A percentile compares a stretch with the other conserved stretches of the same genome.
Conservation (phyloP, 2,329 filamentous ascomycete genomes). For the Didymosphaeria variabile region DNA sequence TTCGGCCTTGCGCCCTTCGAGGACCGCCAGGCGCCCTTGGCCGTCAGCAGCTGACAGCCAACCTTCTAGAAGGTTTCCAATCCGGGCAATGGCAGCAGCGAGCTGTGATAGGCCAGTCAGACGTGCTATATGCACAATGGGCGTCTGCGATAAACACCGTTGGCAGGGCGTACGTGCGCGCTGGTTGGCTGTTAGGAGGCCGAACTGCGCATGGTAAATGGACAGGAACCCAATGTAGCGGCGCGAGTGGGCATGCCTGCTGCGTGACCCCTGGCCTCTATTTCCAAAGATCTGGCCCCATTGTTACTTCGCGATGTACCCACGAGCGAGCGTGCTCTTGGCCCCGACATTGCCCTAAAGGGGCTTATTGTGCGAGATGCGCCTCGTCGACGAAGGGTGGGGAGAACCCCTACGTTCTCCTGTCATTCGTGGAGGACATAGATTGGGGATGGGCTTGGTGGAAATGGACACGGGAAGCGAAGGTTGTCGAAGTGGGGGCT, state of each 20-base stretch:
- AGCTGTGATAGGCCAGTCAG: background rate
- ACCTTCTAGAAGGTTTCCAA: slow-evolving; percentile 18
- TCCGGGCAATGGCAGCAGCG: background rate
- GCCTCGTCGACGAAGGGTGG: slow-evolving; percentile 1
- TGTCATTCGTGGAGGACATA: slow-evolving; percentile 4
- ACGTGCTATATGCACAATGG: background rate
- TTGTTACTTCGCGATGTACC: slow-evolving; percentile 8
- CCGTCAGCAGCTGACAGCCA: slow-evolving; percentile 13
- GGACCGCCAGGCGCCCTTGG: slow-evolving; percentile 6
- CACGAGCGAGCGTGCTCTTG: background rate
- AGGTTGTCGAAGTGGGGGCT: slow-evolving; percentile 2
- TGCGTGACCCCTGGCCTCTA: background rate
- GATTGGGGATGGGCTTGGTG: background rate
- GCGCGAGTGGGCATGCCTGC: background rate
- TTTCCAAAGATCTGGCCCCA: slow-evolving; percentile 1
- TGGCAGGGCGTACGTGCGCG: background rate
- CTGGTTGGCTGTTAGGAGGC: slow-evolving; percentile 3
- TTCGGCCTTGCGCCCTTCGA: slow-evolving; percentile 5
- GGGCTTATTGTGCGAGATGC: slow-evolving; percentile 5
- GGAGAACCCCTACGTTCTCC: background rate
- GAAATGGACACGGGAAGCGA: slow-evolving; percentile 1
- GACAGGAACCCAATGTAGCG: background rate
- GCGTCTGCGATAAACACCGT: slow-evolving; percentile 2
- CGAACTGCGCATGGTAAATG: background rate
- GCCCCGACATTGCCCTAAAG: background rate